A percentile compares a stretch with the other conserved stretches of the same genome.
These are phyloP conservation scores for Boletellus sp. DNA, from an alignment of 1,284 basidiomycete genomes.

Conservation along the genomic window DNA sequence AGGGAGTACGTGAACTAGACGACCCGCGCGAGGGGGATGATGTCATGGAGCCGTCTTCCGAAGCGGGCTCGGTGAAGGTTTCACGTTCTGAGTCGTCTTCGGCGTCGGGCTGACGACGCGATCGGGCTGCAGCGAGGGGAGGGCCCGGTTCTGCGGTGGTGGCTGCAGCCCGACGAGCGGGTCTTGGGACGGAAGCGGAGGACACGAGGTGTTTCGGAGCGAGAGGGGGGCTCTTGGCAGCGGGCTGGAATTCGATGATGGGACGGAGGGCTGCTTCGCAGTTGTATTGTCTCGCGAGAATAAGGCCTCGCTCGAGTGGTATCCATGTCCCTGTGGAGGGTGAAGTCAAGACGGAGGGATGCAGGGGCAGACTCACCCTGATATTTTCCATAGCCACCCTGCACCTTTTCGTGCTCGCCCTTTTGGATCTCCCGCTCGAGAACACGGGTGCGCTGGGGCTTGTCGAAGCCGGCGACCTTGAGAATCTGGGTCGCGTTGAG, in stretches of 20 bases:
- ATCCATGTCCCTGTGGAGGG: slow-evolving; percentile 91
- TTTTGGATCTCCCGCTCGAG: slow-evolving; percentile 98
- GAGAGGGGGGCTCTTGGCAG: slow-evolving; percentile 88
- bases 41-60: slow-evolving; percentile 82
- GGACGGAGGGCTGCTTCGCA: slow-evolving; percentile 88
- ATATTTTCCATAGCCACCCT: slow-evolving; percentile 99
- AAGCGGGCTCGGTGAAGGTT: slow-evolving; percentile 57
- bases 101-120: slow-evolving; percentile 46
- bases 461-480: slow-evolving; percentile 99
- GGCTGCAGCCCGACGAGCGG: slow-evolving; percentile 47
- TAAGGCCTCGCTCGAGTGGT: slow-evolving; percentile 87
- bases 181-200: slow-evolving; percentile 49
- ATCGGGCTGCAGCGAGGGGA: slow-evolving; percentile 46
- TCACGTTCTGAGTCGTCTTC: slow-evolving; percentile 57
- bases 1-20: slow-evolving; percentile 86
- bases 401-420: slow-evolving; percentile 98
- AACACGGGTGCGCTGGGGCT: slow-evolving; percentile 95
- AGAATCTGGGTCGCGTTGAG: slow-evolving; percentile 99
- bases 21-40: slow-evolving; percentile 83
- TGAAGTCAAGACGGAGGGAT: not conserved
- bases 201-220: slow-evolving; percentile 95
- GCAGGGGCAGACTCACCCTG: slow-evolving; percentile 62
- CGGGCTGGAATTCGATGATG: slow-evolving; percentile 92
- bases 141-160: slow-evolving; percentile 35
- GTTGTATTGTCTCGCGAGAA: slow-evolving; percentile 89